Evolutionary conservation across 2,329 filamentous ascomycete species (phyloP).

Genomic region (Chrysosporium queenslandicum): DNA sequence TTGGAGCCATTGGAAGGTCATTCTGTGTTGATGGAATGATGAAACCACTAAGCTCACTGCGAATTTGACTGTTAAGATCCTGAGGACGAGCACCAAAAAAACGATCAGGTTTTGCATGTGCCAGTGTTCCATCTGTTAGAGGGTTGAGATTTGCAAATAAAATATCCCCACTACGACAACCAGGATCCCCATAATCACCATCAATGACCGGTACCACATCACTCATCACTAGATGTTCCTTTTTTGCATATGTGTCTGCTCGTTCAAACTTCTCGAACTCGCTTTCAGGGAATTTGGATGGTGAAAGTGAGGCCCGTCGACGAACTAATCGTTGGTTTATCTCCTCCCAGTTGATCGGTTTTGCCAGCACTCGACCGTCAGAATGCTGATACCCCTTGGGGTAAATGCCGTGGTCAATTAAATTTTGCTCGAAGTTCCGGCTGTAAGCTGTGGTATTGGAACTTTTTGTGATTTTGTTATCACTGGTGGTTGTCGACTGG

Average conservation of each 20-base stretch:
- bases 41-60: conserved; percentile 19
- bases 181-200: conserved; percentile 17
- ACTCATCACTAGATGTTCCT: conserved; percentile 27
- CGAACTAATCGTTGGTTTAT: conserved; percentile 22
- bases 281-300: conserved; percentile 26
- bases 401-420: conserved; percentile 30
- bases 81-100: conserved; percentile 26
- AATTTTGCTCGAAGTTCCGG: conserved; percentile 30
- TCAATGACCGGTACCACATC: conserved; percentile 26
- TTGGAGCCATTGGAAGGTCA: conserved; percentile 11
- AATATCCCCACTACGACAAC: conserved; percentile 20
- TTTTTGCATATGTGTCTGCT: conserved; percentile 23
- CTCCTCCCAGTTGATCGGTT: conserved; percentile 27
- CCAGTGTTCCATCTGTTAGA: conserved; percentile 24
- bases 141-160: conserved; percentile 30
- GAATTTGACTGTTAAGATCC: conserved; percentile 23
- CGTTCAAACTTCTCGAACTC: conserved; percentile 25
- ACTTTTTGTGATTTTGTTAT: background rate
- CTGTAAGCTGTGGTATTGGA: conserved; percentile 22
- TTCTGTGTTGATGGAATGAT: conserved; percentile 24
- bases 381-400: conserved; percentile 21
- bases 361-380: conserved; percentile 19
- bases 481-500: background rate
- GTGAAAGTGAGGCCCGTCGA: conserved; percentile 30
- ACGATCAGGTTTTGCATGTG: conserved; percentile 23